Percentiles rank a stretch among this genome's conserved stretches.
These are phyloP conservation scores for Jatropha multifida DNA, from an alignment of 441 rosid genomes.

Conservation along the genomic window DNA sequence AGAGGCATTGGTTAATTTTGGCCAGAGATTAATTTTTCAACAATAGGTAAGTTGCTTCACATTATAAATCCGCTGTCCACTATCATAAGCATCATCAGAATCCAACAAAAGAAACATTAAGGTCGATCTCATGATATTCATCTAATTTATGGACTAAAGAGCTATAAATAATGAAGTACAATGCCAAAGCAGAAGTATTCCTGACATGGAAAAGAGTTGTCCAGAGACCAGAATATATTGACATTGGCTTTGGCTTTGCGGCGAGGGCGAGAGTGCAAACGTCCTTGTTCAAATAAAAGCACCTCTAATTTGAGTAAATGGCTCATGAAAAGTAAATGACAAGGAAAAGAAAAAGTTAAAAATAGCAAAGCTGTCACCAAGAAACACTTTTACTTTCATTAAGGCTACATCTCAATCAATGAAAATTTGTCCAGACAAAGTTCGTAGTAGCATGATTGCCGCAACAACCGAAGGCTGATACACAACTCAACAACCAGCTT, in stretches of 20 bases:
- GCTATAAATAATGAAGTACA: neutral
- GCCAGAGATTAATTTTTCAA: neutral
- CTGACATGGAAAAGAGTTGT: neutral
- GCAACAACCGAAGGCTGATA: neutral
- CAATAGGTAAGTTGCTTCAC: neutral
- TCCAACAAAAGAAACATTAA: neutral
- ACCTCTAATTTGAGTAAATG: neutral
- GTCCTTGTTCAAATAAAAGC: neutral
- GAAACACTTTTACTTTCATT: constrained; percentile 16
- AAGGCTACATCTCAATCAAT: constrained; percentile 12
- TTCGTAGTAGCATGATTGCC: neutral
- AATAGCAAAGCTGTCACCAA: constrained; percentile 11
- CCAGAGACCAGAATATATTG: neutral
- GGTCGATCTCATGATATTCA: neutral
- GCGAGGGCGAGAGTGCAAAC: neutral
- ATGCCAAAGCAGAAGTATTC: constrained; percentile 16
- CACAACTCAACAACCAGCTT: neutral
- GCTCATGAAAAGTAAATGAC: neutral
- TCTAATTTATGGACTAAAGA: neutral
- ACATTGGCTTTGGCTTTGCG: neutral
- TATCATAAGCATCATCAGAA: neutral
- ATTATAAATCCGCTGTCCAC: neutral
- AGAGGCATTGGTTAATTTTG: neutral
- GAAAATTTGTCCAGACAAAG: neutral
- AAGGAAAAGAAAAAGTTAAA: no score